Conservation (phyloP, 257 asterid species). For the Jacaranda mimosifolia region DNA sequence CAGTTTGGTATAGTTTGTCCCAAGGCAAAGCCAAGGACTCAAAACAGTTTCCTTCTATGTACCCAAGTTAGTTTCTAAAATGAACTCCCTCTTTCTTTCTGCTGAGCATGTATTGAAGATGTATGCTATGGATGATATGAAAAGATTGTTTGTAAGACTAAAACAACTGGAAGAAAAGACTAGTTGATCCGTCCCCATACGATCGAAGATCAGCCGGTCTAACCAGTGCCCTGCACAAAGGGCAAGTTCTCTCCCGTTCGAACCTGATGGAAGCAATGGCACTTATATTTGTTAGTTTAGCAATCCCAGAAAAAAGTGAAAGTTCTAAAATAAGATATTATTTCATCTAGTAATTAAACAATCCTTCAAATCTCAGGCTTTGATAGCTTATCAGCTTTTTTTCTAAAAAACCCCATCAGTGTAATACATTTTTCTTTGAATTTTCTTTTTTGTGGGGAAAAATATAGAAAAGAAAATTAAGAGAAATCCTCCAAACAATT, state of each 20-base stretch:
- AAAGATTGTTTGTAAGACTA: conserved; percentile 24
- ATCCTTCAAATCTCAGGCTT: neutral
- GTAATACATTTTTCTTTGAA: too few relatives aligned
- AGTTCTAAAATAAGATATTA: neutral
- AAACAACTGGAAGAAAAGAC: conserved; percentile 56
- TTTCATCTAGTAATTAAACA: neutral
- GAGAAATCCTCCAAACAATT: too few relatives aligned
- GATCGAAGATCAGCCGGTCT: conserved; percentile 62
- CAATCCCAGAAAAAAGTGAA: too few relatives aligned
- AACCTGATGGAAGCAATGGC: conserved; percentile 44
- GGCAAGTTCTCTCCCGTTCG: conserved; percentile 66
- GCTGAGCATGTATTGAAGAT: too few relatives aligned
- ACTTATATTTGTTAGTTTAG: neutral
- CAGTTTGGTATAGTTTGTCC: conserved; percentile 3
- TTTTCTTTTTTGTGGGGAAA: too few relatives aligned
- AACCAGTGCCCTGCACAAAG: conserved; percentile 61
- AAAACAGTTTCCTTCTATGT: neutral
- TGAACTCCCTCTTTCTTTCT: neutral
- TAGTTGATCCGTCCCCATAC: conserved; percentile 63
- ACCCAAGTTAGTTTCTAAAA: conserved; percentile 12
- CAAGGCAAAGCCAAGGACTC: neutral
- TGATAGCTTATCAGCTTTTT: too few relatives aligned
- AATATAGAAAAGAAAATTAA: too few relatives aligned
- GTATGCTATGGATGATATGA: neutral
- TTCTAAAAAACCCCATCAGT: too few relatives aligned